These are phyloP conservation scores for Solanum medicagineum DNA, from an alignment of 257 asterid species.

Conservation along the genomic window DNA sequence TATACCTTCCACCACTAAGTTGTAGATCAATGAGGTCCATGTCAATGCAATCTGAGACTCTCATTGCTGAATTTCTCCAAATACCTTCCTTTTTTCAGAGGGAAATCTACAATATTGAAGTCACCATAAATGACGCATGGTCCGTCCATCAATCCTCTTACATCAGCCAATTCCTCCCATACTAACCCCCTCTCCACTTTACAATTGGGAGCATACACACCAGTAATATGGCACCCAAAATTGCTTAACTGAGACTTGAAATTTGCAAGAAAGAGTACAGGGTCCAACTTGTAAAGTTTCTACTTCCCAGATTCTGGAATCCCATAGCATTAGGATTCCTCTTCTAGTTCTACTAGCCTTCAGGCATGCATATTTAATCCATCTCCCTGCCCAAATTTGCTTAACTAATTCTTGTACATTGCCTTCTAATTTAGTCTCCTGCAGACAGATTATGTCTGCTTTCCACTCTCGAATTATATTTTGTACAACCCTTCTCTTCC, in stretches of 20 bases:
- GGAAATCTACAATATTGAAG: neutral
- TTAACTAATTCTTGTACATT: too few relatives aligned
- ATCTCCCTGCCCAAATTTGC: neutral
- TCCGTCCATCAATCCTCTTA: neutral
- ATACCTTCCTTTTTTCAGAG: neutral
- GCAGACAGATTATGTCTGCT: too few relatives aligned
- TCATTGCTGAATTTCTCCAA: neutral
- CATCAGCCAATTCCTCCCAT: neutral
- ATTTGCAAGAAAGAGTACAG: neutral
- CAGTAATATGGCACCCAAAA: neutral
- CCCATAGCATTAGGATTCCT: neutral
- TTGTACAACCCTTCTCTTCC: too few relatives aligned
- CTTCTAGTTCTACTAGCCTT: neutral
- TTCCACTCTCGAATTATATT: too few relatives aligned
- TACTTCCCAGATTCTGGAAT: too few relatives aligned
- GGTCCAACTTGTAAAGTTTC: neutral
- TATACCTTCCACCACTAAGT: too few relatives aligned
- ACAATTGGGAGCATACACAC: neutral
- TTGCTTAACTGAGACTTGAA: neutral
- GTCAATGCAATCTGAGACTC: too few relatives aligned
- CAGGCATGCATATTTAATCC: neutral
- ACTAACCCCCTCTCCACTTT: neutral
- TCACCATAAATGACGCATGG: neutral
- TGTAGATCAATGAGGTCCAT: too few relatives aligned
- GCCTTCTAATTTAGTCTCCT: neutral